These are phyloP conservation scores for Pittosporum tobira DNA, from an alignment of 129 eudicot species.

Conservation along the genomic window DNA sequence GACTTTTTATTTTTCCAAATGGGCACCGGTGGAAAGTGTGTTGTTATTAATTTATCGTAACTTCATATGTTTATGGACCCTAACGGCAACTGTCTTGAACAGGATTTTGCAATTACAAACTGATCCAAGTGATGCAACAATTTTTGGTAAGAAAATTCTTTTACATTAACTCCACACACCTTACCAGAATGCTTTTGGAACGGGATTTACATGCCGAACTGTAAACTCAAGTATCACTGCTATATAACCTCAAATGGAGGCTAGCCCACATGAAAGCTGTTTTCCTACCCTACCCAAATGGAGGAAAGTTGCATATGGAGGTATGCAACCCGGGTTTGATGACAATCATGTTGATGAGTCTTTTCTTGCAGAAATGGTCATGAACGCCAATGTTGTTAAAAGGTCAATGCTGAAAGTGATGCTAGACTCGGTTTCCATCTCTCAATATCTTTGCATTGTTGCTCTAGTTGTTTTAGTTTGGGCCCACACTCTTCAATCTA, in stretches of 20 bases:
- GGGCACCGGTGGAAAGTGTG: too few species aligned
- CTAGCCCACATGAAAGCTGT: neutral
- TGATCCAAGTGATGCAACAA: too few species aligned
- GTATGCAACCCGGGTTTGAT: constrained; percentile 88
- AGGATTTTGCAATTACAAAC: too few species aligned
- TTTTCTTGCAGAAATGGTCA: constrained; percentile 89
- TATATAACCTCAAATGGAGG: constrained; percentile 44
- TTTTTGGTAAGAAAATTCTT: too few species aligned
- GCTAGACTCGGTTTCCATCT: constrained; percentile 71
- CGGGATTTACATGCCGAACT: too few species aligned
- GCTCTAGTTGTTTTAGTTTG: constrained; percentile 85
- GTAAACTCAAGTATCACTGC: too few species aligned
- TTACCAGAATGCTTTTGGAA: too few species aligned
- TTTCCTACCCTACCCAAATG: constrained; percentile 46
- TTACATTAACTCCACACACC: too few species aligned
- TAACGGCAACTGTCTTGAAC: too few species aligned
- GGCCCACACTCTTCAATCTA: constrained; percentile 63
- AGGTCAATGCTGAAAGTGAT: constrained; percentile 71
- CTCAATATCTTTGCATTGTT: constrained; percentile 82
- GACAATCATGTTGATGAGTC: constrained; percentile 89
- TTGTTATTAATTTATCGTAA: too few species aligned
- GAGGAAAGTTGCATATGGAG: constrained; percentile 97
- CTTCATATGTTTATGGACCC: too few species aligned
- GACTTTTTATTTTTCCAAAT: too few species aligned
- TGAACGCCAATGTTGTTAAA: constrained; percentile 90